Conservation (phyloP, 1,139 yeast species). For the Pichia sp. region DNA sequence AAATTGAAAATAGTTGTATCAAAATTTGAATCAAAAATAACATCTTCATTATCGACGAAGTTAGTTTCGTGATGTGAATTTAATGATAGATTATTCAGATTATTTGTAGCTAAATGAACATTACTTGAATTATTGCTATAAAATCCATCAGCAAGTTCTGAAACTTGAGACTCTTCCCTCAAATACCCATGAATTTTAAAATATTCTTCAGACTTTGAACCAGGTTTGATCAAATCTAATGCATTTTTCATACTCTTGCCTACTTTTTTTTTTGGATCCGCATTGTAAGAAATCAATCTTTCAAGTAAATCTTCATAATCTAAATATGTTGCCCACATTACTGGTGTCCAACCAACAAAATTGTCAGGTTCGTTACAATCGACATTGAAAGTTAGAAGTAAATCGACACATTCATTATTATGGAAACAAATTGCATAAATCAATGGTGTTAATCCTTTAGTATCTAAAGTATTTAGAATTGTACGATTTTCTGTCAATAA, state of each 20-base stretch:
- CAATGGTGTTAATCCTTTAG: conserved; percentile 43
- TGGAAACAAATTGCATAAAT: conserved; percentile 49
- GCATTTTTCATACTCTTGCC: conserved; percentile 33
- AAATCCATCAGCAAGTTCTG: conserved; percentile 13
- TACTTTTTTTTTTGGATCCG: conserved; percentile 33
- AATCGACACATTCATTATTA: conserved; percentile 39
- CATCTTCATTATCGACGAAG: conserved; percentile 27
- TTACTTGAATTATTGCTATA: conserved; percentile 25
- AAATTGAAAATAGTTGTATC: conserved; percentile 37
- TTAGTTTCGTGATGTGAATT: conserved; percentile 16
- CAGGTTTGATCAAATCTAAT: conserved; percentile 34
- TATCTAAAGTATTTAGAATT: conserved; percentile 32
- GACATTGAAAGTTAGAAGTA: conserved; percentile 31
- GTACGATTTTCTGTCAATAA: conserved; percentile 32
- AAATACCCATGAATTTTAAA: conserved; percentile 34
- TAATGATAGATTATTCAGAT: conserved; percentile 1
- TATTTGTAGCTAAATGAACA: no score
- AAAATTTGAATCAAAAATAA: conserved; percentile 13
- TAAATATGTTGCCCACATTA: conserved; percentile 44
- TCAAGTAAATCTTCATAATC: conserved; percentile 32
- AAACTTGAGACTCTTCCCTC: conserved; percentile 6
- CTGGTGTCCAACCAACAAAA: conserved; percentile 37
- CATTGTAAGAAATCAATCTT: conserved; percentile 34
- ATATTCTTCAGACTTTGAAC: conserved; percentile 33
- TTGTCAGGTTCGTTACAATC: conserved; percentile 35